phyloP scores from a whole-genome alignment of 331 rosid species.

The Telfairia occidentalis region DNA sequence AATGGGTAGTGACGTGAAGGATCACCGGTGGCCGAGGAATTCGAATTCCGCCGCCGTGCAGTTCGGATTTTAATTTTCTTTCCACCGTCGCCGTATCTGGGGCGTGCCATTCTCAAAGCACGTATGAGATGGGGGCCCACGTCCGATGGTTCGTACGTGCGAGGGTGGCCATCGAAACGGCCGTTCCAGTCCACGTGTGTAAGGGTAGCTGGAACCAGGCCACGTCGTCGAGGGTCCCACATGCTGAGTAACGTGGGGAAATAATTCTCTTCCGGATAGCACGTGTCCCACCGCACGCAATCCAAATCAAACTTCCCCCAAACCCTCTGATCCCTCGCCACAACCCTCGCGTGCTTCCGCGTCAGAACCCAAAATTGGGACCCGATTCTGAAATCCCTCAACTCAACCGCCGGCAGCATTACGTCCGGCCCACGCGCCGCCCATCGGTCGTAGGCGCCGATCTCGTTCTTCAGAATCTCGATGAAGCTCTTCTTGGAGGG shows the following conservation, averaged over 20 bases:
- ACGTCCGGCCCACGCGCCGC: conserved; percentile 44
- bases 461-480: conserved; percentile 35
- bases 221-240: conserved; percentile 37
- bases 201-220: conserved; percentile 55
- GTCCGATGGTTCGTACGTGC: conserved; percentile 27
- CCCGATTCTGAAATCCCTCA: conserved; percentile 51
- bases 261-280: conserved; percentile 65
- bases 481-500: conserved; percentile 41
- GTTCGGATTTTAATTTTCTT: neutral
- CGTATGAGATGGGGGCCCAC: conserved; percentile 31
- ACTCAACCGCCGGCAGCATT: conserved; percentile 48
- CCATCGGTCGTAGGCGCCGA: conserved; percentile 2
- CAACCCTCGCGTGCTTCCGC: conserved; percentile 54
- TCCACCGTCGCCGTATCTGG: conserved; percentile 48
- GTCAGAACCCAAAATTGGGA: conserved; percentile 69
- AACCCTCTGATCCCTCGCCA: conserved; percentile 26
- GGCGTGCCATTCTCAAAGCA: conserved; percentile 20
- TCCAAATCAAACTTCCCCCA: conserved; percentile 49
- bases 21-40: neutral
- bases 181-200: conserved; percentile 65
- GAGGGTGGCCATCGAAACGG: conserved; percentile 46
- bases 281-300: conserved; percentile 33
- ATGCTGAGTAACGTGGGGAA: conserved; percentile 59
- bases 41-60: conserved; percentile 14
- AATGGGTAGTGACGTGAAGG: conserved; percentile 31